Evolutionary conservation across 768 basidiomycete species (phyloP).

Genomic region (Coprinopsis strossmayeri): DNA sequence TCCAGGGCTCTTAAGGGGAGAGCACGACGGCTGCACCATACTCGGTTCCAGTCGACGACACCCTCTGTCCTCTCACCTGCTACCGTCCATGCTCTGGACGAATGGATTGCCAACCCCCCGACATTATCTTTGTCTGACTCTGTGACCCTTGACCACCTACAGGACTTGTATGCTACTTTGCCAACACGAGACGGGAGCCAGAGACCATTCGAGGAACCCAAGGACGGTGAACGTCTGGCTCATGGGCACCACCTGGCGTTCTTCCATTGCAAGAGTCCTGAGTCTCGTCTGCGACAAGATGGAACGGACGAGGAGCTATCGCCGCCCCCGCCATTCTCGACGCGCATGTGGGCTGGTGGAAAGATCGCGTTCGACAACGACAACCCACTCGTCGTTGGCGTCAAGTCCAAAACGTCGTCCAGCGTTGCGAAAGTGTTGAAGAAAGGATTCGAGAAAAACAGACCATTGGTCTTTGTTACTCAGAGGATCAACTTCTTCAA

Average conservation of each 20-base stretch:
- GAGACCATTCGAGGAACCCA: conserved; percentile 35
- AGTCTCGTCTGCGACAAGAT: conserved; percentile 50
- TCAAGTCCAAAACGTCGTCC: conserved; percentile 40
- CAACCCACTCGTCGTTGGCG: conserved; percentile 46
- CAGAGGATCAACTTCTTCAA: conserved; percentile 50
- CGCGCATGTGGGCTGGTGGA: conserved; percentile 82
- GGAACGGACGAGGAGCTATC: conserved; percentile 69
- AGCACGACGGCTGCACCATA: neutral
- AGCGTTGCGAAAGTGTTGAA: conserved; percentile 46
- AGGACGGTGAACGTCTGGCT: conserved; percentile 34
- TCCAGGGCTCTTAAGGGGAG: no score
- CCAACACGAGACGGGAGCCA: conserved; percentile 62
- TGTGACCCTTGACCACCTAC: conserved; percentile 48
- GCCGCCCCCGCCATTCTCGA: conserved; percentile 65
- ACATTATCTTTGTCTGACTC: conserved; percentile 40
- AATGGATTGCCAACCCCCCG: conserved; percentile 48
- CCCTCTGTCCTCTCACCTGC: neutral
- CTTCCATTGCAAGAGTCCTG: conserved; percentile 63
- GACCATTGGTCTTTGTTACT: conserved; percentile 72
- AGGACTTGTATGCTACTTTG: conserved; percentile 63
- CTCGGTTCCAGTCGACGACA: neutral
- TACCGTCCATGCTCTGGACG: conserved; percentile 28
- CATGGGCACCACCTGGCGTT: conserved; percentile 70
- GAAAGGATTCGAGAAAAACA: conserved; percentile 57
- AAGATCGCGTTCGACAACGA: conserved; percentile 52